Base-by-base conservation (phyloP, 108 stramenopile species). In the Cyclotella atomus region DNA sequence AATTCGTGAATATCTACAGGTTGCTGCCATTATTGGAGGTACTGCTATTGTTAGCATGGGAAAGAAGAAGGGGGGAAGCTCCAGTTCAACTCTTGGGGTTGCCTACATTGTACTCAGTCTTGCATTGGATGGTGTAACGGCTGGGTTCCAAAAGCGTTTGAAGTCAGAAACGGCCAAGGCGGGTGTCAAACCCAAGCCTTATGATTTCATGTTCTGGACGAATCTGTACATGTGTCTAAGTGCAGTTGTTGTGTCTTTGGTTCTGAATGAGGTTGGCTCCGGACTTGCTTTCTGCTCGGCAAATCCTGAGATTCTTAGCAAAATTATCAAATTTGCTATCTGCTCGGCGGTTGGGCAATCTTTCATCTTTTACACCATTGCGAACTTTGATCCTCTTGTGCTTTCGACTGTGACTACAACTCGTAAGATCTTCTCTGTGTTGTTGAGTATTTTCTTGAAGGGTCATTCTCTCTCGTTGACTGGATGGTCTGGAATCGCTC, bases 351-450 rank as follows among this genome's bases (percentile, higher is more conserved):
- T 96, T 30, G 99, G 99, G 4, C 99, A 99, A 82, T 95, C 92
- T 66, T 98, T 98, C 85, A 98, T 99, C 85, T 99, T 98, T 77
- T 97, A 93, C 85, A 98, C 97, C 30, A 96, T 99, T 89, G 89
- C 95, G 71, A 94, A 92, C 85, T 98, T 98, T 79, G 98, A 97
- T 75, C 96, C 99, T 20, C 85, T 98, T 34, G 85, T 97, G 47
- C 73, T 94, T 62, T 97, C 97, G 21, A 99, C 99, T 41, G 93
- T 99, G 35, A 99, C 99, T 33, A 99, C 99, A 8, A 98, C 98
- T 19, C 84, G 99, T 50, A 99, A 99, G 87, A 97, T 99, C 71
- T 98, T 99, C 79, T 91, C 94, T 6, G 95, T 99, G 23, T 71
- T 99, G 24, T 73, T 98, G 54, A 92, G 91, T 24, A 95, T 96